Percentiles rank a stretch among this genome's conserved stretches.
Evolutionary conservation across 1,139 yeast genomes (phyloP).

Genomic region (Kazachstania sp.): DNA sequence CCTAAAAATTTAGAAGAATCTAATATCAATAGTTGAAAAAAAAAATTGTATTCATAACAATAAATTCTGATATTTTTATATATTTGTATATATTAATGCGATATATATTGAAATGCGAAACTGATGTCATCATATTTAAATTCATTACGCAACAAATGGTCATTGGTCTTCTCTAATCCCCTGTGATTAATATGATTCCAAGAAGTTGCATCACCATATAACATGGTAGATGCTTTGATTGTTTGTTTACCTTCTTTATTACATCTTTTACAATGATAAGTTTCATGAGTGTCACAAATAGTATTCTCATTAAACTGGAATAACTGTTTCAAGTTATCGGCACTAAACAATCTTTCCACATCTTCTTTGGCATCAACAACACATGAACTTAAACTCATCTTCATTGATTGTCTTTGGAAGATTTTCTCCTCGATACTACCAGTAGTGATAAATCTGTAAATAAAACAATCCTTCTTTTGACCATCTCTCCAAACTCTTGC

Average conservation of each 20-base stretch:
- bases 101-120: slow-evolving; percentile 87
- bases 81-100: slow-evolving; percentile 40
- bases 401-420: slow-evolving; percentile 95
- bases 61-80: background rate
- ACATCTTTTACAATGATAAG: slow-evolving; percentile 84
- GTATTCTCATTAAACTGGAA: slow-evolving; percentile 66
- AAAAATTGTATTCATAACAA: background rate
- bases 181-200: slow-evolving; percentile 85
- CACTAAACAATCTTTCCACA: slow-evolving; percentile 83
- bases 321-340: slow-evolving; percentile 68
- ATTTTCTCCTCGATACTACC: slow-evolving; percentile 96
- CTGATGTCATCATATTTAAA: slow-evolving; percentile 59
- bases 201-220: slow-evolving; percentile 95
- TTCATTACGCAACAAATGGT: slow-evolving; percentile 68
- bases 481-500: slow-evolving; percentile 99
- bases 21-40: background rate
- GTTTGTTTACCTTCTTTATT: slow-evolving; percentile 48
- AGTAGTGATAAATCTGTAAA: slow-evolving; percentile 84
- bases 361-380: slow-evolving; percentile 96
- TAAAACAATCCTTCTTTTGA: slow-evolving; percentile 92
- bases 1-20: background rate
- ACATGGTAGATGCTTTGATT: slow-evolving; percentile 71
- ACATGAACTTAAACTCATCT: slow-evolving; percentile 83
- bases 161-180: slow-evolving; percentile 59
- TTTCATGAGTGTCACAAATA: slow-evolving; percentile 84